These are phyloP conservation scores for Penicillium pulvis DNA, from an alignment of 495 filamentous ascomycete species.

Conservation along the genomic window DNA sequence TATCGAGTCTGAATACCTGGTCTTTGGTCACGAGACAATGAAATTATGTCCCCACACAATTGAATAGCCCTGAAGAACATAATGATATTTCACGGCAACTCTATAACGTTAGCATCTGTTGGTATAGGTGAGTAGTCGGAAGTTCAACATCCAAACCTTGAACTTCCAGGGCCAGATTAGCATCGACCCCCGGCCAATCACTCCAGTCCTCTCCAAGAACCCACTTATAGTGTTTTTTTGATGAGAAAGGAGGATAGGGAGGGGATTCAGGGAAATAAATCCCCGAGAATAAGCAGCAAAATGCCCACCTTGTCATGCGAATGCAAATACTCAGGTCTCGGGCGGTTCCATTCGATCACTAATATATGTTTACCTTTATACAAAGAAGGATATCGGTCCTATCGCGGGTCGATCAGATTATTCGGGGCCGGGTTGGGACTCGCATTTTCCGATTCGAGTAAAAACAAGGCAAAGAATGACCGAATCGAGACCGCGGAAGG, in stretches of 20 bases:
- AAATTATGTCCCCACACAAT: too few relatives aligned
- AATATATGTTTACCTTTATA: constrained; percentile 15
- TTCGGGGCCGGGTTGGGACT: constrained; percentile 1
- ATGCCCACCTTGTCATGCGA: constrained; percentile 2
- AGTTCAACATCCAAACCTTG: too few relatives aligned
- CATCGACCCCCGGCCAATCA: not conserved
- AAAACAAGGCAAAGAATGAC: constrained; percentile 1
- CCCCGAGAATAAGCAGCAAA: constrained; percentile 11
- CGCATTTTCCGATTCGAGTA: not conserved
- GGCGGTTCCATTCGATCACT: constrained; percentile 18
- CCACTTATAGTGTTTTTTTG: constrained; percentile 44
- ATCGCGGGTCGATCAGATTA: constrained; percentile 1
- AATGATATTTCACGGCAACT: too few relatives aligned
- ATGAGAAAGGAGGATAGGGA: constrained; percentile 43
- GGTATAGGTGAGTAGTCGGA: too few relatives aligned
- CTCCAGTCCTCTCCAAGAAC: constrained; percentile 45
- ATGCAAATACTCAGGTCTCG: constrained; percentile 3
- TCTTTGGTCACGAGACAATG: too few relatives aligned
- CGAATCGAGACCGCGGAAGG: constrained; percentile 7
- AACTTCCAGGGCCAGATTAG: too few relatives aligned
- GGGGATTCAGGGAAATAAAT: constrained; percentile 15
- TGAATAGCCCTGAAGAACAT: too few relatives aligned
- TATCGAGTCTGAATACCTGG: too few relatives aligned
- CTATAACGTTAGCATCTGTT: too few relatives aligned
- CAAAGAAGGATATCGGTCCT: constrained; percentile 5